A percentile compares a stretch with the other conserved stretches of the same genome.
Evolutionary conservation across 495 filamentous ascomycete genomes (phyloP).

Genomic region (Pyronema omphalodes): DNA sequence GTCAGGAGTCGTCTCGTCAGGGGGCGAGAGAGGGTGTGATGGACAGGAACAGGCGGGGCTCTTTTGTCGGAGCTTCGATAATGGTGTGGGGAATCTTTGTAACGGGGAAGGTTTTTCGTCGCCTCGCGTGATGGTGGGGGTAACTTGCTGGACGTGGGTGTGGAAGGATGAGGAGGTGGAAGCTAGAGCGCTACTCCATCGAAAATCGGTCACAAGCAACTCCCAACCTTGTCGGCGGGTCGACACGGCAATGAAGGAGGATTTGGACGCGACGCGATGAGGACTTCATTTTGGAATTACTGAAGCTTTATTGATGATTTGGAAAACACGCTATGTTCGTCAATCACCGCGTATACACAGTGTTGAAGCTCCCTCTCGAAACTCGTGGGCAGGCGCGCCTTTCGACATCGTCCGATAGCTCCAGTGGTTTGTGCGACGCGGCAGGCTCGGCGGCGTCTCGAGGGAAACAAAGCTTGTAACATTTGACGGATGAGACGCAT

Average conservation of each 20-base stretch:
- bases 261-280: background rate
- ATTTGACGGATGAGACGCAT: background rate
- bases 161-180: background rate
- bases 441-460: background rate
- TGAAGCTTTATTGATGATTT: background rate
- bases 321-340: background rate
- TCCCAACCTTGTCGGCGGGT: background rate
- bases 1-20: conserved; percentile 1
- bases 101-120: too few relatives aligned
- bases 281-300: background rate
- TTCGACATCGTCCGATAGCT: background rate
- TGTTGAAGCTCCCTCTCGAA: background rate
- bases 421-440: background rate
- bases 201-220: background rate
- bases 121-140: too few relatives aligned
- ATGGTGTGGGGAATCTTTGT: background rate
- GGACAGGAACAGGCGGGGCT: background rate
- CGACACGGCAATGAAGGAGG: background rate
- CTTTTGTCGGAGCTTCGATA: too few relatives aligned
- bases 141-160: background rate
- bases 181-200: background rate
- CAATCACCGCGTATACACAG: background rate
- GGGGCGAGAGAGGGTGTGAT: background rate
- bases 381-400: background rate
- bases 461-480: background rate